A percentile compares a stretch with the other conserved stretches of the same genome.
Conservation (phyloP, 208 protist species). For the Wallacemonas sp. region DNA sequence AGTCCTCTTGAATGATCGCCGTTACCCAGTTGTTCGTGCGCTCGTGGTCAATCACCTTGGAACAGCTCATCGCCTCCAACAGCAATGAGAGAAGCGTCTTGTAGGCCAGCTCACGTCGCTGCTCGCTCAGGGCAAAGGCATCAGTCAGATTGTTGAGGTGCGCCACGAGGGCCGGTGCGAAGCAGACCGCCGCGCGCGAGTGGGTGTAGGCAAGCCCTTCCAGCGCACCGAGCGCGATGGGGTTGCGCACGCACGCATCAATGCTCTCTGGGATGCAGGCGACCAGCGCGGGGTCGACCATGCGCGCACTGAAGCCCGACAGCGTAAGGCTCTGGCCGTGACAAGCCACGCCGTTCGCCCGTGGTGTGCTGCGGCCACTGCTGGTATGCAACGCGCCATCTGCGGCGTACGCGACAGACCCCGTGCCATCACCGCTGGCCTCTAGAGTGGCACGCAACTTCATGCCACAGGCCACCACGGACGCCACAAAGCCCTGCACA, state of each 20-base stretch:
- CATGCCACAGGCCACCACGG: slow-evolving; percentile 72
- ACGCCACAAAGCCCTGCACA: slow-evolving; percentile 66
- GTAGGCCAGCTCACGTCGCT: slow-evolving; percentile 57
- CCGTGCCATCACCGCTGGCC: neutral
- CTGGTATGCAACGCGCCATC: neutral
- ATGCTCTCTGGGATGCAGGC: slow-evolving; percentile 54
- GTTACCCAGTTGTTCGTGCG: slow-evolving; percentile 73
- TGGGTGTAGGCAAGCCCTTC: slow-evolving; percentile 62
- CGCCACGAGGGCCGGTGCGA: slow-evolving; percentile 47
- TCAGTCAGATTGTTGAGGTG: slow-evolving; percentile 75
- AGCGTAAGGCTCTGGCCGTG: slow-evolving; percentile 29
- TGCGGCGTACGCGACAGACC: neutral
- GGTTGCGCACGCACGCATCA: slow-evolving; percentile 56
- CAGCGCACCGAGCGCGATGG: slow-evolving; percentile 59
- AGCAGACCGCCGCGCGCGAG: slow-evolving; percentile 39
- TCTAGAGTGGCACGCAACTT: slow-evolving; percentile 34
- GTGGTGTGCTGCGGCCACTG: slow-evolving; percentile 4
- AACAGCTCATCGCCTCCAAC: slow-evolving; percentile 75
- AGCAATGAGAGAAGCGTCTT: slow-evolving; percentile 70
- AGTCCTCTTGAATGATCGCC: slow-evolving; percentile 71
- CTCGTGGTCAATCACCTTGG: slow-evolving; percentile 52
- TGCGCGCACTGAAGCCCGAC: slow-evolving; percentile 54
- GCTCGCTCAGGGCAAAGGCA: slow-evolving; percentile 52
- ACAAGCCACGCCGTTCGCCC: neutral
- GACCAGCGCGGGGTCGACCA: slow-evolving; percentile 54